Evolutionary conservation across 768 basidiomycete species (phyloP), one percentile per base, ranked within the genome.

Genomic region (Nevesoporus exiguus): DNA sequence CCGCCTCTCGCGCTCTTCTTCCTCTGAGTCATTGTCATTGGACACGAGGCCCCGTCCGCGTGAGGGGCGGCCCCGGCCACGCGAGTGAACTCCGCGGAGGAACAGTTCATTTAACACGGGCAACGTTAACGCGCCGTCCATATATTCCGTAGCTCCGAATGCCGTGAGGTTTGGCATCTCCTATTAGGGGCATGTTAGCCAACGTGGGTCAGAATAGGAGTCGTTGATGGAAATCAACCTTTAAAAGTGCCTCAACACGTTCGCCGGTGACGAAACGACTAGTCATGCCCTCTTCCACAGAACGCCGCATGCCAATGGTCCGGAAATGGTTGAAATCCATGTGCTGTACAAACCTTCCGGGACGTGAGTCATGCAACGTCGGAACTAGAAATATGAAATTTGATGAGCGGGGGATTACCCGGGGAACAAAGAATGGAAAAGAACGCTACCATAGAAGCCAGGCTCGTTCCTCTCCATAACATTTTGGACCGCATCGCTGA

Each of bases 141-240:
- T 98, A 68, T 98, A 99, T 69, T 99, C 96, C 2, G 96, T 98
- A 6, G 93, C 94, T n/a, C 95, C 95, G 59, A 99, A 93, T 9
- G 85, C 80, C 17, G 77, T 77, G 11, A 98, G 75, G 59, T 93
- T 93, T 0, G 93, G 91, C 73, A 87, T 84, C 80, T 96, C 93
- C 92, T 95, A 65, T n/a, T 24, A 57, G 60, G 45, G 36, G 37
- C 3, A 17, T 40, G 37, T 65, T 1, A 56, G 34, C 43, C 47
- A 43, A 43, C 40, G 33, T 48, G 44, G 34, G 45, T 27, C 47
- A 43, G 58, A 39, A 27, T 39, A 57, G 50, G 14, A 30, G 17
- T 30, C 58, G 44, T 24, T 51, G 42, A 25, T 7, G 30, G 22
- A 47, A 11, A 65, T 78, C 24, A 56, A 89, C 90, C 79, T 90